Evolutionary conservation across 257 asterid species (phyloP), one percentile per base, ranked within the genome.

Genomic region (Solanum microdontum): DNA sequence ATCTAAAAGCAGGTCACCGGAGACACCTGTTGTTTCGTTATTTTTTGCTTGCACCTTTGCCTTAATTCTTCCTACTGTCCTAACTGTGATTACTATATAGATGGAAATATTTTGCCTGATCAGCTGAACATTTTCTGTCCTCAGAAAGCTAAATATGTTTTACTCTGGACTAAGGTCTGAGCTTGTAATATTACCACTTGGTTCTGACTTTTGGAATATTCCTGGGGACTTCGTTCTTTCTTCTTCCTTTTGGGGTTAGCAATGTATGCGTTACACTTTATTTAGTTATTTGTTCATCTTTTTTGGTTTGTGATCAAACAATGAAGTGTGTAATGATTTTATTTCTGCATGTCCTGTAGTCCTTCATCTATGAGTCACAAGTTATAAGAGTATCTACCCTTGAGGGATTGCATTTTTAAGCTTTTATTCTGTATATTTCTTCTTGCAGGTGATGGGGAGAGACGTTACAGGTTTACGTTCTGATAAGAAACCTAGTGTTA

Each of bases 381-480:
- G 60, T 84, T 62, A 34, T 64, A 36, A 24, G 60, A n/a, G 37
- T 12, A 36, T 36, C 36, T 62, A 17, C 24, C 36, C 34, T 84
- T 62, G 80, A 84, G 40, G 26, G 24, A 64, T 39, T 64, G 39
- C 72, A 68, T 87, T 62, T 28, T 64, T 3, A 33, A 68, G 60
- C 73, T 72, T 87, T 74, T 62, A 75, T 76, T 40, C 88, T 72
- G 77, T 40, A 72, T 68, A 39, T 21, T 37, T 85, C 86, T 34
- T 51, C 10, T 88, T 89, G 92, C 91, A 90, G 94, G 90, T 55
- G 82, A 93, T 93, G 95, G 95, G 92, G 90, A 93, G 94, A 89
- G 94, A 92, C 76, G 73, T 92, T 73, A 33, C 94, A 51, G 94
- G 93, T 70, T 79, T 92, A 84, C 91, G 90, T 72, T 85, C 74